Conservation (phyloP, 306 rosid species). For the Corylus americana region DNA sequence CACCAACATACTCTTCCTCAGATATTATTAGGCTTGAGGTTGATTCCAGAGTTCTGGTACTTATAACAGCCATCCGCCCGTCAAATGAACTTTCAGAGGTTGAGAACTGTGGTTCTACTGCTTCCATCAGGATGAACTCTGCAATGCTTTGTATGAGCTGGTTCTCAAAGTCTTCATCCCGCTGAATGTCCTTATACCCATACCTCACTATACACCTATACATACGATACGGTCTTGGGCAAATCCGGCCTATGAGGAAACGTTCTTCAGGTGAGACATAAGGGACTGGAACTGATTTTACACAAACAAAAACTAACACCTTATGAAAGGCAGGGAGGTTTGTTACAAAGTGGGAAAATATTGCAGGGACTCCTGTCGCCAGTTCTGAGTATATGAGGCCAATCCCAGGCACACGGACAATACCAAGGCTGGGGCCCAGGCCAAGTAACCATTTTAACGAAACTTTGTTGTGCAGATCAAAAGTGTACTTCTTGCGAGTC, state of each 20-base stretch:
- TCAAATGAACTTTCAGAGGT: slow-evolving; percentile 61
- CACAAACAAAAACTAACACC: slow-evolving; percentile 78
- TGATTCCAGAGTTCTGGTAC: slow-evolving; percentile 51
- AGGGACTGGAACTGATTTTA: slow-evolving; percentile 86
- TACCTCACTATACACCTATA: slow-evolving; percentile 83
- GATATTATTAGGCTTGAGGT: slow-evolving; percentile 44
- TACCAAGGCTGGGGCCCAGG: slow-evolving; percentile 85
- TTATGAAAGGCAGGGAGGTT: slow-evolving; percentile 91
- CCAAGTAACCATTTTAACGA: slow-evolving; percentile 84
- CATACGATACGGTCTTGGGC: slow-evolving; percentile 84
- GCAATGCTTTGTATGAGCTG: slow-evolving; percentile 81
- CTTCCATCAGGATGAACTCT: slow-evolving; percentile 84
- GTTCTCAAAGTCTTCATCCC: slow-evolving; percentile 82
- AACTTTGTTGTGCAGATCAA: slow-evolving; percentile 80
- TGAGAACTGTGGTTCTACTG: slow-evolving; percentile 65
- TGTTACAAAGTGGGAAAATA: slow-evolving; percentile 89
- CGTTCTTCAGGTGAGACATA: slow-evolving; percentile 84
- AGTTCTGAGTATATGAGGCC: slow-evolving; percentile 87
- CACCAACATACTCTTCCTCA: slow-evolving; percentile 46
- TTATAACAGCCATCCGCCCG: slow-evolving; percentile 86
- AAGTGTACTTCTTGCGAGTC: slow-evolving; percentile 70
- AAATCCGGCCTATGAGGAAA: slow-evolving; percentile 76
- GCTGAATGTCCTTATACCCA: slow-evolving; percentile 82
- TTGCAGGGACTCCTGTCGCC: slow-evolving; percentile 82
- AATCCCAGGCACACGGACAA: slow-evolving; percentile 88